These are phyloP conservation scores for Thielaviopsis ethacetica DNA, from an alignment of 2,329 filamentous ascomycete genomes.

Conservation along the genomic window DNA sequence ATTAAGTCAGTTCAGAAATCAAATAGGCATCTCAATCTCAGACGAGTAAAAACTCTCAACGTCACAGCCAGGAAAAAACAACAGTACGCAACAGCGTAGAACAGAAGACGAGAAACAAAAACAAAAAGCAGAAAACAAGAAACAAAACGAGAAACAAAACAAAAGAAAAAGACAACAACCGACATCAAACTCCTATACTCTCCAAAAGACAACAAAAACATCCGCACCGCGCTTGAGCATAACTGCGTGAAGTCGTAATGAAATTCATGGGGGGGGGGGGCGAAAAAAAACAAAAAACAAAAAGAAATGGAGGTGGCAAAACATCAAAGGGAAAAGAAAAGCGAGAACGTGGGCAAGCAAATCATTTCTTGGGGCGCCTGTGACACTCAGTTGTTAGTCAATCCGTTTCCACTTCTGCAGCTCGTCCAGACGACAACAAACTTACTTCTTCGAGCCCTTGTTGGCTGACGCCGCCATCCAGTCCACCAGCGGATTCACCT, in stretches of 20 bases:
- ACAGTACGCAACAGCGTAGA: neutral
- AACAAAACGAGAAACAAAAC: neutral
- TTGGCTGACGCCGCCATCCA: neutral
- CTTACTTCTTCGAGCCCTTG: neutral
- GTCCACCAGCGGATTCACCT: neutral
- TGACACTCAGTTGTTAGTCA: neutral
- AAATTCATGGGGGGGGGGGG: neutral
- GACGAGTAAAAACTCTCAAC: neutral
- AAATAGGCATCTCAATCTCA: neutral
- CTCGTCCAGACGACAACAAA: neutral
- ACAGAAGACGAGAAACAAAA: neutral
- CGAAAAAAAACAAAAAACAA: neutral
- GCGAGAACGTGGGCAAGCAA: no score
- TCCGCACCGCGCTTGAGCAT: neutral
- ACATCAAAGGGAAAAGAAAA: no score
- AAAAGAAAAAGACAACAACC: conserved; percentile 10
- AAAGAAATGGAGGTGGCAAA: neutral
- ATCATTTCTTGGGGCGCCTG: neutral
- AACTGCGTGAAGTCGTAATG: neutral
- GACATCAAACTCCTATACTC: conserved; percentile 1
- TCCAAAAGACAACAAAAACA: neutral
- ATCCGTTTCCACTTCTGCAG: neutral
- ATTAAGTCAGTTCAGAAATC: neutral
- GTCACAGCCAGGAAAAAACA: neutral
- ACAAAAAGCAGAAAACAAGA: neutral